Evolutionary conservation across 1,284 basidiomycete genomes (phyloP), one percentile per base, ranked within the genome.

Genomic region (Marasmius fiardii): DNA sequence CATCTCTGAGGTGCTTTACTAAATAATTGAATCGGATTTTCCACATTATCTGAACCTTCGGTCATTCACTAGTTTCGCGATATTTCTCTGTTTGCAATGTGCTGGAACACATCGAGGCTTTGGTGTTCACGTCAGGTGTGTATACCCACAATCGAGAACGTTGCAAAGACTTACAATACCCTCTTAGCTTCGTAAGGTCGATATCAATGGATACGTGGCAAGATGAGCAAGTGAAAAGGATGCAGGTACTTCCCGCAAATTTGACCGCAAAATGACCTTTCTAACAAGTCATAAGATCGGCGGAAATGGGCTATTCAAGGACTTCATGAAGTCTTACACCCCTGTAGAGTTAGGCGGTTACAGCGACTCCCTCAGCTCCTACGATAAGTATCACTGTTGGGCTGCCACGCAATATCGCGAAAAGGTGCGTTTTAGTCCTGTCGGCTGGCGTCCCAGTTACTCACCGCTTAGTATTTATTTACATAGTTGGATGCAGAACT

Each of bases 131-230:
- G 80, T 93, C 66, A 91, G 88, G 87, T 83, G 66, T 63, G 68
- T 65, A 58, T 54, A 35, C 55, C 0, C 11, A 45, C 47, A 37
- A 58, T 31, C 44, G 16, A 48, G 26, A 18, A 18, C 50, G 5
- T 18, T 45, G 20, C 54, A 18, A 34, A 41, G 21, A 44, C 20
- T 43, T 44, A 24, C 43, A 34, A 47, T 56, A 51, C 18, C 33
- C 57, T 33, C 59, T 39, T 71, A 94, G 92, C 67, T 95, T 95
- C 73, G 92, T 96, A 53, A 82, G 93, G 66, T 94, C 91, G 49
- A 85, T 93, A 64, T 95, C 93, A 55, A 97, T 97, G 94, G 94
- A 96, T 73, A 90, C 93, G 64, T 97, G 94, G 94, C 90, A 92
- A 57, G 83, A 88, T 39, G 92, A 94, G 53, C 94, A 98, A 71